Evolutionary conservation across 1,284 basidiomycete genomes (phyloP).

Genomic region (Fomitopsis betulina): DNA sequence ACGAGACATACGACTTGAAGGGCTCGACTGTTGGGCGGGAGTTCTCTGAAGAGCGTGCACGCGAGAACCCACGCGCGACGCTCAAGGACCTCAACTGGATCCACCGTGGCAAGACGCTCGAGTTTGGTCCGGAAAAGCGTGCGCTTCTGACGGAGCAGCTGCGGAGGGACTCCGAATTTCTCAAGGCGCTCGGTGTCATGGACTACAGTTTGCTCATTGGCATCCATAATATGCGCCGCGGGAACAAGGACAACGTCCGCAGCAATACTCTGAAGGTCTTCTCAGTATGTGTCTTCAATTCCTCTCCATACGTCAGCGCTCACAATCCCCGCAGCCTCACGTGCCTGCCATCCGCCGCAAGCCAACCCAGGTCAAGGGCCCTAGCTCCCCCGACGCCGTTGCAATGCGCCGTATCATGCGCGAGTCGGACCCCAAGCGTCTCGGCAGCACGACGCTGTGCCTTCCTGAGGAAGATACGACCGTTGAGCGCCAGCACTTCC

Average conservation of each 20-base stretch:
- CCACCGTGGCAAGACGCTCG: conserved; percentile 70
- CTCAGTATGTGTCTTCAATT: conserved; percentile 52
- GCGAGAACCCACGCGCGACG: conserved; percentile 80
- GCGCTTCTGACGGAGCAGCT: conserved; percentile 90
- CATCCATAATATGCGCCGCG: conserved; percentile 88
- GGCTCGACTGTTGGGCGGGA: conserved; percentile 89
- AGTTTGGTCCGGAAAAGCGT: conserved; percentile 92
- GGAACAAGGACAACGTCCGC: conserved; percentile 88
- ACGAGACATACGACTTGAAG: conserved; percentile 98
- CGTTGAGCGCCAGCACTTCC: conserved; percentile 78
- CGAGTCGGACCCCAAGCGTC: conserved; percentile 74
- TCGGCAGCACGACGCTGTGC: conserved; percentile 55
- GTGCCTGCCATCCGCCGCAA: conserved; percentile 53
- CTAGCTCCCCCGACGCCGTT: conserved; percentile 64
- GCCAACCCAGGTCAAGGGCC: conserved; percentile 51
- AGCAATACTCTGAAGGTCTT: conserved; percentile 90
- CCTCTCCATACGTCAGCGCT: background rate
- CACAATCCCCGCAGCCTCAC: conserved; percentile 47
- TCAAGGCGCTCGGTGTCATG: conserved; percentile 88
- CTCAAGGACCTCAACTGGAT: conserved; percentile 99
- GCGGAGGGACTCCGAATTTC: conserved; percentile 79
- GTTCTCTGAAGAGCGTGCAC: conserved; percentile 84
- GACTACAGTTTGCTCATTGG: conserved; percentile 95
- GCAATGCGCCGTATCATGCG: conserved; percentile 86
- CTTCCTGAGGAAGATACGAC: conserved; percentile 62